Conservation (phyloP, 148 eudicot genomes). For the Hydrangea macrophylla region DNA sequence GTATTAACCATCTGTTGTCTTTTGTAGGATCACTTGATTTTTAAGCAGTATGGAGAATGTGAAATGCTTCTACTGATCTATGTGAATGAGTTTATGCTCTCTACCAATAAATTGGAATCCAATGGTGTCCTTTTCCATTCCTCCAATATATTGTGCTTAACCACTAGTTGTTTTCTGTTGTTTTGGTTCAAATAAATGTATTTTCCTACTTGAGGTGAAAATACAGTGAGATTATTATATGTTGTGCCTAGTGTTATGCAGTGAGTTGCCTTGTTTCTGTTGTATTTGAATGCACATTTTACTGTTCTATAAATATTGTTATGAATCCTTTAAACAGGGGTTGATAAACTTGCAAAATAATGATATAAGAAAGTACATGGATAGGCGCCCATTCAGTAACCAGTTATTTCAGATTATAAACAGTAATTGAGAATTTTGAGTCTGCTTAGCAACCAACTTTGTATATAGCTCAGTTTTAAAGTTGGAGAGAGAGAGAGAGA, state of each 20-base stretch:
- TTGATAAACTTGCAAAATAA: no score
- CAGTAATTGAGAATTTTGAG: no score
- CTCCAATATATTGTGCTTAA: neutral
- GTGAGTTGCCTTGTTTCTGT: neutral
- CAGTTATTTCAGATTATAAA: no score
- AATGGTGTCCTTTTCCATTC: neutral
- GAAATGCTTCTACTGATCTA: no score
- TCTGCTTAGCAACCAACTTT: no score
- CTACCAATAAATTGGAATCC: neutral
- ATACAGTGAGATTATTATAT: neutral
- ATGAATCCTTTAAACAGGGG: no score
- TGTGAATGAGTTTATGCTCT: neutral
- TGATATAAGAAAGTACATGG: no score
- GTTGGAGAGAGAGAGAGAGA: no score
- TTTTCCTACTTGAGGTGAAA: constrained; percentile 9
- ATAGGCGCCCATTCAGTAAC: no score
- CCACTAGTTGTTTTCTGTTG: neutral
- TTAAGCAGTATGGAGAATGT: neutral
- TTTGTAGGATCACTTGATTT: constrained; percentile 12
- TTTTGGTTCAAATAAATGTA: constrained; percentile 5
- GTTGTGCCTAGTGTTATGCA: neutral
- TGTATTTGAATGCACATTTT: neutral
- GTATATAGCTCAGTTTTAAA: no score
- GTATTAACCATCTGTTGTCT: neutral
- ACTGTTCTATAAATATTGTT: no score